A percentile compares a stretch with the other conserved stretches of the same genome.
These are phyloP conservation scores for Lactarius hengduanensis DNA, from an alignment of 768 basidiomycete genomes.

Conservation along the genomic window DNA sequence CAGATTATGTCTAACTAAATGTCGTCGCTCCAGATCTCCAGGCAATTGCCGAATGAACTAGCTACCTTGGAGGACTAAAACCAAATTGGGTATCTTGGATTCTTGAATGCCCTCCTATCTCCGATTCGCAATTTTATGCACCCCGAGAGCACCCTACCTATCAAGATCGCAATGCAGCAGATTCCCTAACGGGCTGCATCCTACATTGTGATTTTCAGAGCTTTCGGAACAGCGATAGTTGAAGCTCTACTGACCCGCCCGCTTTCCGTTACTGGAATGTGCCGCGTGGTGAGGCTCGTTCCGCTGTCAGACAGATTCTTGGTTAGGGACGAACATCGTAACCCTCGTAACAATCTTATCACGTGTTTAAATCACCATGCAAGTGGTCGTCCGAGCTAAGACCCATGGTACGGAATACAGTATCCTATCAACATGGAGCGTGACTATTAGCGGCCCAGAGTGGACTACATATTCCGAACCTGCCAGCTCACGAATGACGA, in stretches of 20 bases:
- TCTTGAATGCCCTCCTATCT: slow-evolving; percentile 4
- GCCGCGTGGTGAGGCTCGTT: slow-evolving; percentile 57
- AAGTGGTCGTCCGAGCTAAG: neutral
- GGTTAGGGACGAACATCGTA: neutral
- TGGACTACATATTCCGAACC: neutral
- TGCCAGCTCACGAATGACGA: neutral
- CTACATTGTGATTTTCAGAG: slow-evolving; percentile 23
- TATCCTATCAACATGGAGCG: neutral
- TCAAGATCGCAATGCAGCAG: slow-evolving; percentile 41
- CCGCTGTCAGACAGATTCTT: slow-evolving; percentile 55
- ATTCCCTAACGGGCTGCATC: slow-evolving; percentile 32
- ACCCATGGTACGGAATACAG: neutral
- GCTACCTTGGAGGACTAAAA: slow-evolving; percentile 28
- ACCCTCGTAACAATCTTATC: neutral
- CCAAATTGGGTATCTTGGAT: slow-evolving; percentile 15
- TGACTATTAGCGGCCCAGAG: neutral
- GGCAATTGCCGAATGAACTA: slow-evolving; percentile 22
- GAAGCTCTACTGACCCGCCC: slow-evolving; percentile 59
- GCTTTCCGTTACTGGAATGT: slow-evolving; percentile 29
- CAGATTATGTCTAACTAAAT: slow-evolving; percentile 5
- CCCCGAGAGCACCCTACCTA: slow-evolving; percentile 36
- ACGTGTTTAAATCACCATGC: neutral
- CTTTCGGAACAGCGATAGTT: slow-evolving; percentile 39
- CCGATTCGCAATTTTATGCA: slow-evolving; percentile 31
- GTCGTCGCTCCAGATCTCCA: slow-evolving; percentile 17